Conservation (phyloP, 2,329 filamentous ascomycete genomes). For the Blumeria hordei region DNA sequence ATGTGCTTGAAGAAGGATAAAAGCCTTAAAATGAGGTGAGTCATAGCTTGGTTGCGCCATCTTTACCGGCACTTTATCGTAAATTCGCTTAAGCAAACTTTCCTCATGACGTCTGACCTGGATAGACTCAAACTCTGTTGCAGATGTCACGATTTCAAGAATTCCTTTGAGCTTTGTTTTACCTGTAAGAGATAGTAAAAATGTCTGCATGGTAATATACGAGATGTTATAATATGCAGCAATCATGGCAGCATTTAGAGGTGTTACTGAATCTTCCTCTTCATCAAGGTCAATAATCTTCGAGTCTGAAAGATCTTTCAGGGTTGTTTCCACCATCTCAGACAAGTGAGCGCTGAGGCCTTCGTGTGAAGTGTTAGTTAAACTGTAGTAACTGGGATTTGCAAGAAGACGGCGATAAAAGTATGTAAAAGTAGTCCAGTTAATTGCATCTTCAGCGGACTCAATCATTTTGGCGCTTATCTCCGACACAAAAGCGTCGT, state of each 20-base stretch:
- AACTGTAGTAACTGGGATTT: constrained; percentile 88
- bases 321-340: constrained; percentile 74
- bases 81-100: constrained; percentile 65
- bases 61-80: constrained; percentile 86
- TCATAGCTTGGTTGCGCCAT: constrained; percentile 70
- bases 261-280: constrained; percentile 70
- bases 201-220: constrained; percentile 97
- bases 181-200: constrained; percentile 69
- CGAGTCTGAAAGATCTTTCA: constrained; percentile 74
- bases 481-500: constrained; percentile 91
- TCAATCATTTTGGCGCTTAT: constrained; percentile 90
- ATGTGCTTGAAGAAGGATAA: constrained; percentile 89
- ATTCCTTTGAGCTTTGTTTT: constrained; percentile 93
- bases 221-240: constrained; percentile 98
- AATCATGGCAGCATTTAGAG: constrained; percentile 93
- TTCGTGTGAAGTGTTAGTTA: constrained; percentile 73
- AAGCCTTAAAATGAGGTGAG: constrained; percentile 95
- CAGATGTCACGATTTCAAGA: constrained; percentile 87
- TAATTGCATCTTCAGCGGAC: constrained; percentile 88
- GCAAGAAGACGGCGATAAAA: constrained; percentile 88
- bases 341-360: constrained; percentile 86
- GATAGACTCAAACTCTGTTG: constrained; percentile 86
- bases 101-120: constrained; percentile 90
- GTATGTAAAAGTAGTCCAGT: constrained; percentile 96
- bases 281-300: constrained; percentile 94